Conservation (phyloP, 2,329 filamentous ascomycete species). For the Phaeosphaeria sp. region DNA sequence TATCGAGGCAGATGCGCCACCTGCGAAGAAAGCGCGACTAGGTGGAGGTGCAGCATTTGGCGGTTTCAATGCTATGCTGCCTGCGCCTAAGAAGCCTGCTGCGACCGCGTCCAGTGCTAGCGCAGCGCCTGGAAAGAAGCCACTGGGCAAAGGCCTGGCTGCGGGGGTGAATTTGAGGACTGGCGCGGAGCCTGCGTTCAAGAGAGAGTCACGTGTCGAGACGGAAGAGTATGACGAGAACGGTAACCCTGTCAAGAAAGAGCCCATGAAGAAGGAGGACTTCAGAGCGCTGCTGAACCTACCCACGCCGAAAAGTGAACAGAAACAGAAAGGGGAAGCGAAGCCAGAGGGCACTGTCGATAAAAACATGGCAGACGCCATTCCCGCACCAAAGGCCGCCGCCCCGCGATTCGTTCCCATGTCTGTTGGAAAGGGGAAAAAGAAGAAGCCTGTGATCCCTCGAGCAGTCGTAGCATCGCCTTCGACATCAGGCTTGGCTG, state of each 20-base stretch:
- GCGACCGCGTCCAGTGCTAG: conserved; percentile 29
- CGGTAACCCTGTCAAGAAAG: conserved; percentile 37
- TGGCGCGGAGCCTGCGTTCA: conserved; percentile 81
- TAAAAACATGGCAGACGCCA: conserved; percentile 55
- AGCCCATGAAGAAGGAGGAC: conserved; percentile 38
- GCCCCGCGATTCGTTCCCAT: conserved; percentile 87
- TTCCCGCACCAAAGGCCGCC: conserved; percentile 69
- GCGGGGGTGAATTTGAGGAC: conserved; percentile 79
- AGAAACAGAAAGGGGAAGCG: conserved; percentile 47
- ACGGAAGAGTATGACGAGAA: conserved; percentile 45
- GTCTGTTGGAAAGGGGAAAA: conserved; percentile 78
- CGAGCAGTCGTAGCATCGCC: conserved; percentile 10
- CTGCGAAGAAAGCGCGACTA: conserved; percentile 73
- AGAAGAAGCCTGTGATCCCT: conserved; percentile 39
- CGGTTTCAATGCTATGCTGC: conserved; percentile 85
- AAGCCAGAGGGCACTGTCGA: conserved; percentile 4
- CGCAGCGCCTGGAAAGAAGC: conserved; percentile 40
- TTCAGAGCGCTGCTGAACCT: conserved; percentile 45
- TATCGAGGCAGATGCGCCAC: conserved; percentile 54
- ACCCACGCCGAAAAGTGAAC: conserved; percentile 33
- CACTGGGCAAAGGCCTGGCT: conserved; percentile 49
- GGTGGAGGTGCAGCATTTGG: conserved; percentile 71
- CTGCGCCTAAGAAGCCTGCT: conserved; percentile 73
- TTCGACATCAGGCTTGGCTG: conserved; percentile 1
- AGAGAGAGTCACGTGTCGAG: conserved; percentile 60